Percentiles rank a stretch among this genome's conserved stretches.
Evolutionary conservation across 495 filamentous ascomycete genomes (phyloP).

Genomic region (Xylaria cubensis): DNA sequence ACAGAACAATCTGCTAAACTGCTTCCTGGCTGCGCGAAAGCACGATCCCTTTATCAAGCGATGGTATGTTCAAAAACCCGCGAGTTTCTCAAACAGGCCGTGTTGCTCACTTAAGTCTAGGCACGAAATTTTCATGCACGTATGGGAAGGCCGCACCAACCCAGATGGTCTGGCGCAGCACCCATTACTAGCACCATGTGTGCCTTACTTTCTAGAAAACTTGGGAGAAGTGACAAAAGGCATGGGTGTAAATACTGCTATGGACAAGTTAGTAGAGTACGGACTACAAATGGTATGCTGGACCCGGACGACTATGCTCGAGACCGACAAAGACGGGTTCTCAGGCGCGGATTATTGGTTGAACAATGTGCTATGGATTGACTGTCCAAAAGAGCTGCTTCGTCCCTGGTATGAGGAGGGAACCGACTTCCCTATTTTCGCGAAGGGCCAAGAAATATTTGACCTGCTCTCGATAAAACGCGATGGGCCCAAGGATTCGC

Average conservation of each 20-base stretch:
- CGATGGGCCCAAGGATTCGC: slow-evolving; percentile 11
- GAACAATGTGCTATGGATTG: not conserved
- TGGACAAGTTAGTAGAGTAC: slow-evolving; percentile 10
- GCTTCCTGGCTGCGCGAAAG: slow-evolving; percentile 38
- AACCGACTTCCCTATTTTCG: not conserved
- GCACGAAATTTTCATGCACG: slow-evolving; percentile 36
- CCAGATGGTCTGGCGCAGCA: slow-evolving; percentile 27
- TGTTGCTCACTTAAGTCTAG: not conserved
- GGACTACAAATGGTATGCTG: slow-evolving; percentile 12
- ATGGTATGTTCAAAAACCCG: slow-evolving; percentile 26
- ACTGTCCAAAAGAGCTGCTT: slow-evolving; percentile 1
- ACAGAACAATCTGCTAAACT: slow-evolving; percentile 31
- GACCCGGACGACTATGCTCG: not conserved
- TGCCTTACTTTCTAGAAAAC: not conserved
- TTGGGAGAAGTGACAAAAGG: not conserved
- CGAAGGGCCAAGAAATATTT: slow-evolving; percentile 5
- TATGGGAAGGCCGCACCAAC: slow-evolving; percentile 35
- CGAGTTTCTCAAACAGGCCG: not conserved
- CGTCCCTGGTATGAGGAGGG: not conserved
- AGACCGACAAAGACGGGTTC: slow-evolving; percentile 9
- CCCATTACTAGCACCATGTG: slow-evolving; percentile 27
- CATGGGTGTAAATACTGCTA: not conserved
- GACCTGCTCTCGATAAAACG: not conserved
- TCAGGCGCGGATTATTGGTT: slow-evolving; percentile 11
- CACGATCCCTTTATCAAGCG: slow-evolving; percentile 37